Base-by-base conservation (phyloP, 331 rosid genomes). In the Pyracantha coccinea region DNA sequence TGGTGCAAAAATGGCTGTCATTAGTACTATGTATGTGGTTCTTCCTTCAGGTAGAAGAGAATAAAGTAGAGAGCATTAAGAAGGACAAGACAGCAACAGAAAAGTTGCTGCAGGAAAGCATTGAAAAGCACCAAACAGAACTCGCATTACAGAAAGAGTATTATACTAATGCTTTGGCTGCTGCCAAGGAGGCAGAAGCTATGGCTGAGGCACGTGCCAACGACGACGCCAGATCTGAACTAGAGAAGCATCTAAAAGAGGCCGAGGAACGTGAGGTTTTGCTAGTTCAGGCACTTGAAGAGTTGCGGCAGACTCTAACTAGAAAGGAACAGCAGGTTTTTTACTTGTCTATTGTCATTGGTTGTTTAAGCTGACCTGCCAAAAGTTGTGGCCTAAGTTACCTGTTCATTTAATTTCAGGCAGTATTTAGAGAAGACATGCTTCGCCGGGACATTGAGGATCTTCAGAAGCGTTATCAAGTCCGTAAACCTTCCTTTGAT, bases 251-350 rank as follows among this genome's bases (percentile, higher is more conserved):
- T 68, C 83, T 92, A 77, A 89, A 93, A 70, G 99, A 92, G 82
- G 88, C 91, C 1, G 92, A 86, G 85, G 97, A 92, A 70, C 99
- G 97, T 33, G 97, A 95, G 81, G 83, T 93, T 73, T 90, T 95
- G 97, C 89, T 95, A 62, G 96, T 95, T 76, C 97, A 92, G 89
- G 83, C 96, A 59, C 97, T 95, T 60, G 97, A 95, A 81, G 99
- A 92, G 77, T 85, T 95, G 83, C 84, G 99, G 82, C 97, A 90
- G 82, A 95, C 97, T 68, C 80, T 95, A 83, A 95, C 89, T 82
- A 92, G 97, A 82, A 89, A 82, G 85, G 99, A 95, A 65, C 97
- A 95, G 71, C 99, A 95, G 99, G 99, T 95, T 74, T 78, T 84
- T 68, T 6, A 76, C 71, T 68, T 72, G 52, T 72, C 32, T 50